A percentile compares a stretch with the other conserved stretches of the same genome.
phyloP scores from a whole-genome alignment of 108 stramenopile species.

The Pseudonitzschia delicatissima region DNA sequence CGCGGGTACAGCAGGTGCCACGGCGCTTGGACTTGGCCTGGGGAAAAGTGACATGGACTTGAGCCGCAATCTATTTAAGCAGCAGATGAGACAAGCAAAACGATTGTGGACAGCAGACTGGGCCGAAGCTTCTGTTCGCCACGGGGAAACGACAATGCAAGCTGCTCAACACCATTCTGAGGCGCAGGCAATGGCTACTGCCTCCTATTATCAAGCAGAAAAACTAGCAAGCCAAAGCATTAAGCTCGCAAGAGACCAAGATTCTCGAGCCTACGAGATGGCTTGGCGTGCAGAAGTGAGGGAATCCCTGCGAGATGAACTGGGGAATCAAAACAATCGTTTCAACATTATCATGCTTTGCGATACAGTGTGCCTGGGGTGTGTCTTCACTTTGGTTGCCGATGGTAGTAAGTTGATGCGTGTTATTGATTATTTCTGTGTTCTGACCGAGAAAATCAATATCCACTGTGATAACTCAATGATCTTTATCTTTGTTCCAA shows the following conservation, averaged over 20 bases:
- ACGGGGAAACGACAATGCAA: constrained; percentile 34
- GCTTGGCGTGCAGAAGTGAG: constrained; percentile 35
- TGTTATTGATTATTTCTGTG: too few species aligned
- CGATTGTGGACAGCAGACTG: constrained; percentile 38
- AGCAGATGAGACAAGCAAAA: constrained; percentile 42
- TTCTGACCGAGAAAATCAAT: too few species aligned
- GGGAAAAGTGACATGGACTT: constrained; percentile 30
- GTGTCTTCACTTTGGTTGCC: constrained; percentile 22
- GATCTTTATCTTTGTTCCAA: too few species aligned
- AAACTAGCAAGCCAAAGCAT: constrained; percentile 21
- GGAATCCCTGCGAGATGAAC: constrained; percentile 33
- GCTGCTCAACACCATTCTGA: constrained; percentile 36
- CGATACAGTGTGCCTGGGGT: constrained; percentile 32
- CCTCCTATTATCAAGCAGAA: constrained; percentile 33
- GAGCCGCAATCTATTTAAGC: constrained; percentile 29
- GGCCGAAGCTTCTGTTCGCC: constrained; percentile 27
- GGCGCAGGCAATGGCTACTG: constrained; percentile 29
- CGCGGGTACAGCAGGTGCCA: constrained; percentile 28
- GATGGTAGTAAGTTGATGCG: too few species aligned
- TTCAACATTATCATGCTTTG: constrained; percentile 41
- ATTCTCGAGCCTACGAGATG: constrained; percentile 34
- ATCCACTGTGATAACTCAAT: too few species aligned
- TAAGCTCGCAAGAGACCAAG: constrained; percentile 38
- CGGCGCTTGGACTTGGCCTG: constrained; percentile 25
- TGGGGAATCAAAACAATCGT: constrained; percentile 37